Evolutionary conservation across 805 yeast species (phyloP).

Genomic region (Candida odintsovae): DNA sequence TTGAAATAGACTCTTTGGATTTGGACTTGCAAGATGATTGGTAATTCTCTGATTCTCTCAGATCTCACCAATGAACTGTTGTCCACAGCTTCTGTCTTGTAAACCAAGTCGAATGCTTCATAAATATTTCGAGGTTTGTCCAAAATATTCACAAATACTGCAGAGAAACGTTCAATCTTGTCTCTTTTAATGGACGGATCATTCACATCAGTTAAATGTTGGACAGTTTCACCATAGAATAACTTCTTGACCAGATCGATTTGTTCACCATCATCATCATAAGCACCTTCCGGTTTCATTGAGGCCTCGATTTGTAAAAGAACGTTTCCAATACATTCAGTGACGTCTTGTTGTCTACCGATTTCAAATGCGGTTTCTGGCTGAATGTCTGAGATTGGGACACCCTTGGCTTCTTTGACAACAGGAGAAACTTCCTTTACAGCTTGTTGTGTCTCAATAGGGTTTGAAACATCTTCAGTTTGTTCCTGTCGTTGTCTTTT

Average conservation of each 20-base stretch:
- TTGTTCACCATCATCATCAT: slow-evolving; percentile 71
- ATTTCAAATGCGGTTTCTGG: slow-evolving; percentile 69
- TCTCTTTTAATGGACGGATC: slow-evolving; percentile 33
- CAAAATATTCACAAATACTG: slow-evolving; percentile 78
- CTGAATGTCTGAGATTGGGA: slow-evolving; percentile 45
- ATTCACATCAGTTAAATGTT: slow-evolving; percentile 53
- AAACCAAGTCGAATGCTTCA: slow-evolving; percentile 83
- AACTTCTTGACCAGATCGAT: slow-evolving; percentile 71
- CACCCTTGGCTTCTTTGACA: slow-evolving; percentile 17
- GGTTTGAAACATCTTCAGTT: neutral
- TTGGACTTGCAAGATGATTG: slow-evolving; percentile 83
- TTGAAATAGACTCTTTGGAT: slow-evolving; percentile 93
- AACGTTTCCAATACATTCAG: slow-evolving; percentile 95
- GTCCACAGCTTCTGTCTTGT: slow-evolving; percentile 65
- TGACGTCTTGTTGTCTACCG: slow-evolving; percentile 95
- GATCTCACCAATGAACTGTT: slow-evolving; percentile 69
- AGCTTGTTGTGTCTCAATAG: neutral
- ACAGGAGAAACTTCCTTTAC: neutral
- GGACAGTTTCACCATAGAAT: slow-evolving; percentile 83
- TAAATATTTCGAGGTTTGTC: slow-evolving; percentile 86
- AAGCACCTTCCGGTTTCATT: slow-evolving; percentile 57
- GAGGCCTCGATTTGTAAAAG: slow-evolving; percentile 88
- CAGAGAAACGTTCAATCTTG: slow-evolving; percentile 70
- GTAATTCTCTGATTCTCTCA: slow-evolving; percentile 64
- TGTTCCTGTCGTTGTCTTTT: neutral